Evolutionary conservation across 352 stramenopile genomes (phyloP), one percentile per base, ranked within the genome.

Genomic region (Pythium scleroteichum): DNA sequence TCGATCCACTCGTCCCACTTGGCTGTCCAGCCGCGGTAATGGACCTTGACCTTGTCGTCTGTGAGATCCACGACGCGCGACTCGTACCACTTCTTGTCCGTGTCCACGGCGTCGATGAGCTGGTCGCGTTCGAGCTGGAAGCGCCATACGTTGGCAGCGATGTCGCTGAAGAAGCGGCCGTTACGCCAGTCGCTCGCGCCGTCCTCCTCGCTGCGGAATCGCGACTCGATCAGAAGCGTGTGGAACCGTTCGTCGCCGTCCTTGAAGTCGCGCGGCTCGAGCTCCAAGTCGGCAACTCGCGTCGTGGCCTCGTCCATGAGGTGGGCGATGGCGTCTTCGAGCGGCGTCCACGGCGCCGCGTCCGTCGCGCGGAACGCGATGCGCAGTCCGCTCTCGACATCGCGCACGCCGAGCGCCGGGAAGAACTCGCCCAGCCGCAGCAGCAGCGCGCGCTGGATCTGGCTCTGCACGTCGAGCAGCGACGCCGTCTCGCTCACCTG

Each of bases 1-100:
- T 78, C 64, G 23, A 99, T 73, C 94, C 95, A 99, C 71, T 99
- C 95, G 72, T 99, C 96, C 97, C 97, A 99, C 59, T 97, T 93
- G 12, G 84, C 60, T 3, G 97, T 97, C 96, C 96, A 99, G 7
- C 96, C 96, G 54, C 98, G 97, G 68, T 98, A 99, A 68, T 99
- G 95, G 29, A 99, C 87, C 29, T 95, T 76, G 29, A 99, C 73
- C 26, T 68, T 1, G 20, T 27, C 33, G 0, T 50, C 27, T 19
- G 39, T 27, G 20, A 68, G 40, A 2, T 71, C 59, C 2, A 92
- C 60, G 17, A 93, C 63, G 6, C 78, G 70, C 17, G 82, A 87
- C 41, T 95, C 85, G 53, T 65, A 86, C 86, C 86, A 95, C 46
- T 92, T 90, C 7, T 82, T 76, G 50, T 88, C 73, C 5, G 79